Evolutionary conservation across 2,329 filamentous ascomycete species (phyloP).

Genomic region (Akanthomyces uredinophilus): DNA sequence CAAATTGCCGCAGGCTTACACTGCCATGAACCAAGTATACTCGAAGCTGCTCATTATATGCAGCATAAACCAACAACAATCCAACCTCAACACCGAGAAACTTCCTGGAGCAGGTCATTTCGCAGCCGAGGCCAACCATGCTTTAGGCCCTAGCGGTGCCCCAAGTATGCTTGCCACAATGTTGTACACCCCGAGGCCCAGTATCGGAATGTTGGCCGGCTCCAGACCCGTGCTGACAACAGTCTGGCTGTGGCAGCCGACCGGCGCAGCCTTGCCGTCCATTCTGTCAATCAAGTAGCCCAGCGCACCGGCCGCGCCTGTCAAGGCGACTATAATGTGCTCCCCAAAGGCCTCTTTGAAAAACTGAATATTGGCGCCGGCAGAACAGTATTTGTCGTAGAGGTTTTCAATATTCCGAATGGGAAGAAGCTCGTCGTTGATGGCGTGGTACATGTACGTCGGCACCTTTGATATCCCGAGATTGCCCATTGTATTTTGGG

Average conservation of each 20-base stretch:
- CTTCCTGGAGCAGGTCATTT: no score
- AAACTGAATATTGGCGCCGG: not conserved
- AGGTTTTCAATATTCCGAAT: not conserved
- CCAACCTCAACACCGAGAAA: no score
- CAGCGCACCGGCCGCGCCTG: not conserved
- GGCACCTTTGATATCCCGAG: not conserved
- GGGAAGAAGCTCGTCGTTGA: not conserved
- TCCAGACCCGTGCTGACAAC: not conserved
- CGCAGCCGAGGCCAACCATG: no score
- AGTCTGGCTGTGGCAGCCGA: not conserved
- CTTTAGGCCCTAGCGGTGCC: no score
- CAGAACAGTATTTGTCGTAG: not conserved
- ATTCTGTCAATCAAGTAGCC: not conserved
- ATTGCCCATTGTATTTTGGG: not conserved
- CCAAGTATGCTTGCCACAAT: no score
- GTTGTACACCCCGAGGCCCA: not conserved
- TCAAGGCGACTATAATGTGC: not conserved
- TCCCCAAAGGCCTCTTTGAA: not conserved
- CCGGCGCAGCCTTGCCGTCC: not conserved
- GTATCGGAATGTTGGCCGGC: not conserved
- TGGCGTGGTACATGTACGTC: not conserved
- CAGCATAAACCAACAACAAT: no score
- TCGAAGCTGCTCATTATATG: no score
- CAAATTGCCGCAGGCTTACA: no score
- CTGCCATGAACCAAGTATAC: no score